A percentile compares a stretch with the other conserved stretches of the same genome.
Evolutionary conservation across 768 basidiomycete genomes (phyloP).

Genomic region (Lactifluus echinatus): DNA sequence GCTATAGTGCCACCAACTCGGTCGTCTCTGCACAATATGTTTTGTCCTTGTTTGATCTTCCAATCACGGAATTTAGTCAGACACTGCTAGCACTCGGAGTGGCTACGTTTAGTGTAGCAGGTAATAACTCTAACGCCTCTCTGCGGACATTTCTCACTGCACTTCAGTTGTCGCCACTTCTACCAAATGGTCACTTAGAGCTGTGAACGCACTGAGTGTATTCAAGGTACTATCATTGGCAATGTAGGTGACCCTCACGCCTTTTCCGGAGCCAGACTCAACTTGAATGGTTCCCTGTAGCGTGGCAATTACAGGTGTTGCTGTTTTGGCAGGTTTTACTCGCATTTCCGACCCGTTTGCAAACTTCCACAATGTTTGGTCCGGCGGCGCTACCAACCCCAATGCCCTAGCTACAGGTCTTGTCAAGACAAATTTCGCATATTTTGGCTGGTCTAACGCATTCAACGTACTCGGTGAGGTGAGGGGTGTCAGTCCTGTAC

Average conservation of each 20-base stretch:
- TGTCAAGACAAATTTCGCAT: slow-evolving; percentile 27
- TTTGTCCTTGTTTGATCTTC: slow-evolving; percentile 19
- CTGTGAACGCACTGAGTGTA: slow-evolving; percentile 22
- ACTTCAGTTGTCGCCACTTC: slow-evolving; percentile 23
- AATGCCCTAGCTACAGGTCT: slow-evolving; percentile 25
- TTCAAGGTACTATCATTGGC: slow-evolving; percentile 23
- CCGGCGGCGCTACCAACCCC: slow-evolving; percentile 23
- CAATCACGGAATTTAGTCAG: slow-evolving; percentile 20
- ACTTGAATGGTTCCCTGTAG: slow-evolving; percentile 16
- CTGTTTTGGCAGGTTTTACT: slow-evolving; percentile 25
- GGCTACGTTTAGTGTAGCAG: slow-evolving; percentile 21
- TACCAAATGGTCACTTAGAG: slow-evolving; percentile 26
- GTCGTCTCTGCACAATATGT: slow-evolving; percentile 26
- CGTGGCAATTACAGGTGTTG: slow-evolving; percentile 23
- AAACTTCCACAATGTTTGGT: slow-evolving; percentile 27
- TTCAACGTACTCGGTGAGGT: slow-evolving; percentile 41
- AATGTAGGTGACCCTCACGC: slow-evolving; percentile 13
- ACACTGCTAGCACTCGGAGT: slow-evolving; percentile 22
- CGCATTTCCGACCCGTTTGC: slow-evolving; percentile 24
- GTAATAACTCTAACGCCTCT: slow-evolving; percentile 1
- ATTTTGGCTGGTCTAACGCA: slow-evolving; percentile 33
- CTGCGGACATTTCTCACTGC: neutral
- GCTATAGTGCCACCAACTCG: slow-evolving; percentile 22
- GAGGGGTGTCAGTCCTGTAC: slow-evolving; percentile 31
- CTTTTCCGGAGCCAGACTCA: neutral